phyloP scores from a whole-genome alignment of 2,329 filamentous ascomycete genomes.

The Beauveria caledonica region DNA sequence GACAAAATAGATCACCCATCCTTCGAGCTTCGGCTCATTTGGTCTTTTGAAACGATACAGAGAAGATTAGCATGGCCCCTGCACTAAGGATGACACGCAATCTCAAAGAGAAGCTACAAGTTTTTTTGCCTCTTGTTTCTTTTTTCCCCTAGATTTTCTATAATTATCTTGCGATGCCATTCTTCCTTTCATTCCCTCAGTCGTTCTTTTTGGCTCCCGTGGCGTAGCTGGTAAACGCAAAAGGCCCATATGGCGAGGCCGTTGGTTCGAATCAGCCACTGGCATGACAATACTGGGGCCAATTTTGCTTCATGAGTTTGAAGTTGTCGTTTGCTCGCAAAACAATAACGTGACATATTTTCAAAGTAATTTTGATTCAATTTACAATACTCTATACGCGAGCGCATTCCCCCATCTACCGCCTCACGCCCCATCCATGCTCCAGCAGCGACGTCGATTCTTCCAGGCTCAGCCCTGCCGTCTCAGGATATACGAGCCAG shows the following conservation, averaged over 20 bases:
- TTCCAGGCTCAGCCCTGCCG: constrained; percentile 71
- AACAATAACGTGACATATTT: background rate
- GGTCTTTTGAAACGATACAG: constrained; percentile 33
- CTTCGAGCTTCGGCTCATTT: constrained; percentile 12
- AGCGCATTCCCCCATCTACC: background rate
- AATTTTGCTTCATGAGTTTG: background rate
- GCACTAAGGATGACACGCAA: constrained; percentile 65
- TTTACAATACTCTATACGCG: background rate
- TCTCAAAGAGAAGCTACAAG: constrained; percentile 12
- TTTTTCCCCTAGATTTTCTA: background rate
- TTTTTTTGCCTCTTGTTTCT: constrained; percentile 3
- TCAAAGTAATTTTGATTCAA: background rate
- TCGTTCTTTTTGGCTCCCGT: background rate
- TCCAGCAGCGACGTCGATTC: constrained; percentile 66
- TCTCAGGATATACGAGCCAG: constrained; percentile 78
- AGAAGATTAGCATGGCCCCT: constrained; percentile 79
- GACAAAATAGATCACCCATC: background rate
- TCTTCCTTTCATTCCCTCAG: background rate
- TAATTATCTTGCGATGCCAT: background rate
- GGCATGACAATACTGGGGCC: background rate
- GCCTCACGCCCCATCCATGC: constrained; percentile 61
- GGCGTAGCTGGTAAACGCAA: background rate
- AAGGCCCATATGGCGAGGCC: background rate
- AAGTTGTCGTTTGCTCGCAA: background rate
- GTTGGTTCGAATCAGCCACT: background rate